Evolutionary conservation across 2,329 filamentous ascomycete species (phyloP), one percentile per base, ranked within the genome.

Genomic region (Dothideomycetidae sp.): DNA sequence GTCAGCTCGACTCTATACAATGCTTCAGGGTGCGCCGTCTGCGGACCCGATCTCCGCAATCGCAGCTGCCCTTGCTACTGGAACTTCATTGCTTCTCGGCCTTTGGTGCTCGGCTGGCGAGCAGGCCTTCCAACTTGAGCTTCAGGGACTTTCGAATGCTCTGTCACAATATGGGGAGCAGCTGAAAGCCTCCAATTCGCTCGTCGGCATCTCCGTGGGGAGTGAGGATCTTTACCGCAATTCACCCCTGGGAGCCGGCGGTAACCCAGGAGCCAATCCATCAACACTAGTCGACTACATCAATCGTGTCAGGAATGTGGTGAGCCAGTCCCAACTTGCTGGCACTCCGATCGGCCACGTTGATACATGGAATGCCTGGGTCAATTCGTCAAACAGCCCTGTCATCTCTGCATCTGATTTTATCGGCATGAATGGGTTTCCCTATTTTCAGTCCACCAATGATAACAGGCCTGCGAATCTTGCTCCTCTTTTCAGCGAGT

Each of bases 131-230:
- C 60, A 68, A 55, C 81, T 83, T 54, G 84, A 93, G 62, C 61
- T 93, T 33, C 55, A 65, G 2, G 83, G 84, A 10, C 67, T 93
- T 33, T 71, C 71, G 55, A 60, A 66, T 30, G 81, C 83, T 47
- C 78, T 86, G 46, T 47, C 59, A 33, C 65, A 74, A 51, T 85
- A 84, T 55, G 82, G 81, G 40, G 59, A 62, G 7, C 61, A 67
- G 31, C 75, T 92, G 50, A 26, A 26, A n/a, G 7, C 21, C n/a
- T 68, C 69, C 26, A 63, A 67, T 39, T 63, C 80, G 12, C 74
- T 93, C 30, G 78, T 75, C 40, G 85, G 82, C 56, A 88, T 93
- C 60, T 86, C 82, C 0, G 74, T 93, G 37, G 85, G 85, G 44
- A 81, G 71, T 47, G 85, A 93, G 67, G 85, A 93, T 56, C 69